phyloP scores from a whole-genome alignment of 331 rosid species.

The Rhamnella rubrinervis region DNA sequence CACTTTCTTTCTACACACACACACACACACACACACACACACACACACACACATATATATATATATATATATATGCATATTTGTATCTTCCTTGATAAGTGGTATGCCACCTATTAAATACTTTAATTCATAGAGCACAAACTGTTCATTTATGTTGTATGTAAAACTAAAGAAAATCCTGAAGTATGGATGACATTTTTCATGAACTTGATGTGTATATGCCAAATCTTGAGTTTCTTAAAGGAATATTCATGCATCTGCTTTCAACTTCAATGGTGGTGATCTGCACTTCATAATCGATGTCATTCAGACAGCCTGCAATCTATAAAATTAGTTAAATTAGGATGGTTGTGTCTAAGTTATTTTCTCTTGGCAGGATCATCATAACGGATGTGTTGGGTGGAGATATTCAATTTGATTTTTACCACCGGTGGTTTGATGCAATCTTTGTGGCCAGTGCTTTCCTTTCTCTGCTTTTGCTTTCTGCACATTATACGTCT shows the following conservation, averaged over 20 bases:
- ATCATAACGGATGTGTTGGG: slow-evolving; percentile 98
- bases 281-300: neutral
- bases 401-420: slow-evolving; percentile 97
- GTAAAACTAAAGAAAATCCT: neutral
- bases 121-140: too few relatives aligned
- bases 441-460: slow-evolving; percentile 98
- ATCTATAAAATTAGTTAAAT: neutral
- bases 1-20: neutral
- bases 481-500: slow-evolving; percentile 93
- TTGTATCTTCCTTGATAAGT: too few relatives aligned
- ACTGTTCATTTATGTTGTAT: neutral
- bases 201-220: neutral
- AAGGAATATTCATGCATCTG: too few relatives aligned
- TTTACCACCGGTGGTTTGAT: slow-evolving; percentile 98
- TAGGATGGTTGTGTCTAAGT: slow-evolving; percentile 1
- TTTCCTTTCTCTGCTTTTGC: slow-evolving; percentile 89
- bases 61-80: too few relatives aligned
- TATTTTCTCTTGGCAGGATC: slow-evolving; percentile 56
- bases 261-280: neutral
- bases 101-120: too few relatives aligned
- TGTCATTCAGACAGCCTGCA: neutral
- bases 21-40: too few relatives aligned
- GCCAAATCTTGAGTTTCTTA: neutral
- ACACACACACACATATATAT: too few relatives aligned
- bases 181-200: neutral